Conservation (phyloP, 306 rosid genomes). For the Glycine latifolia region DNA sequence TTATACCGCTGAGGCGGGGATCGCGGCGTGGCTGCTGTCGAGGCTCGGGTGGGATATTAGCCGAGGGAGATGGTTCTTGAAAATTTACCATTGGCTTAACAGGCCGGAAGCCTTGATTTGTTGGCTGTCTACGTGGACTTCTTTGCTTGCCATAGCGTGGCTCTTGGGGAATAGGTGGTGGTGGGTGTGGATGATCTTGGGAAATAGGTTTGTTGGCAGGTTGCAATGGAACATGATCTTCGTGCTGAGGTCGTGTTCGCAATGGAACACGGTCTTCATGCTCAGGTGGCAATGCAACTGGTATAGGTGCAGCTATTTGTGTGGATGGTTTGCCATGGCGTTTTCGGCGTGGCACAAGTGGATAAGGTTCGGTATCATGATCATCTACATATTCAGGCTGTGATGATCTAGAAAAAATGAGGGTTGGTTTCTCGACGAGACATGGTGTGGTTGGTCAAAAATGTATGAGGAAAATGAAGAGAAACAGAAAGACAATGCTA, state of each 20-base stretch:
- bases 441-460: conserved; percentile 49
- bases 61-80: conserved; percentile 39
- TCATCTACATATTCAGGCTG: conserved; percentile 30
- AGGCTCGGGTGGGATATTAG: neutral
- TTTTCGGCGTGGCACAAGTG: conserved; percentile 31
- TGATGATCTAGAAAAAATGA: conserved; percentile 60
- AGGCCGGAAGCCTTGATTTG: conserved; percentile 32
- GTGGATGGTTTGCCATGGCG: conserved; percentile 35
- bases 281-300: neutral
- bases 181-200: neutral
- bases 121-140: conserved; percentile 19
- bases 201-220: too few species aligned
- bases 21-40: neutral
- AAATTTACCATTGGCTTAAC: conserved; percentile 39
- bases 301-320: conserved; percentile 19
- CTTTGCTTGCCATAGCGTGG: conserved; percentile 31
- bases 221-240: conserved; percentile 12
- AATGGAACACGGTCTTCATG: conserved; percentile 29
- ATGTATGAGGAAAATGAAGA: conserved; percentile 19
- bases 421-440: conserved; percentile 70
- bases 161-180: conserved; percentile 11
- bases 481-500: conserved; percentile 25
- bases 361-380: neutral
- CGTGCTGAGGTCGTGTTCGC: neutral
- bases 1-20: neutral